Evolutionary conservation across 208 protist species (phyloP).

Genomic region (Novymonas esmeraldas): DNA sequence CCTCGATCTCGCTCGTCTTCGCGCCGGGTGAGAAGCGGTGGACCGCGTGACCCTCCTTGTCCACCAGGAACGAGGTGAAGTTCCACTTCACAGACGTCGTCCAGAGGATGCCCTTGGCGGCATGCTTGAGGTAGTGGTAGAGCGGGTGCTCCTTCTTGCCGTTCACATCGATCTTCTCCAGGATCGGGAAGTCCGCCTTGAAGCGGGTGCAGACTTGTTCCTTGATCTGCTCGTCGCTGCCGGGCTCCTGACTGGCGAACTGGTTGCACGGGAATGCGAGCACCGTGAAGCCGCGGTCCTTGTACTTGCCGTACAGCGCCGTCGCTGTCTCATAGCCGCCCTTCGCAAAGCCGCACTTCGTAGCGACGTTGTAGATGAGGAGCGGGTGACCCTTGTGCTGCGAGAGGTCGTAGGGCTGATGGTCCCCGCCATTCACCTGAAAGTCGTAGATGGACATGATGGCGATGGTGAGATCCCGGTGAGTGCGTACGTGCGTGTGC

Average conservation of each 20-base stretch:
- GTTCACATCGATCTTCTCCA: constrained; percentile 93
- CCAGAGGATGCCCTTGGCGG: constrained; percentile 59
- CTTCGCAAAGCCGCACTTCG: constrained; percentile 90
- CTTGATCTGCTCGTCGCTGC: constrained; percentile 76
- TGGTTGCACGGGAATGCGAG: constrained; percentile 95
- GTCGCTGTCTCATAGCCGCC: constrained; percentile 78
- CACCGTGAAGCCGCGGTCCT: constrained; percentile 83
- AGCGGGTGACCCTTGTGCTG: constrained; percentile 91
- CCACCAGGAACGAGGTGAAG: constrained; percentile 93
- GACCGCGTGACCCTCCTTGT: constrained; percentile 68
- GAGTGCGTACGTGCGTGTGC: neutral
- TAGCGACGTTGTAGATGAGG: constrained; percentile 94
- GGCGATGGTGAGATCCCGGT: neutral
- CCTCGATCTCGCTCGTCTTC: constrained; percentile 52
- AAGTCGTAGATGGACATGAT: constrained; percentile 86
- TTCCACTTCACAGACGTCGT: constrained; percentile 92
- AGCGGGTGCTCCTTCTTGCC: constrained; percentile 78
- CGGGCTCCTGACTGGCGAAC: constrained; percentile 86
- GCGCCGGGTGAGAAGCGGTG: constrained; percentile 75
- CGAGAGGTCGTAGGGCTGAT: constrained; percentile 81
- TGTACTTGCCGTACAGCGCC: constrained; percentile 89
- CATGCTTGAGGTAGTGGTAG: constrained; percentile 83
- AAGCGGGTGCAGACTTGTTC: constrained; percentile 68
- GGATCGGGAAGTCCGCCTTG: constrained; percentile 83
- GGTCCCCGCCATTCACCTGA: constrained; percentile 60